These are phyloP conservation scores for Malus hybrid DNA, from an alignment of 331 rosid genomes.

Conservation along the genomic window DNA sequence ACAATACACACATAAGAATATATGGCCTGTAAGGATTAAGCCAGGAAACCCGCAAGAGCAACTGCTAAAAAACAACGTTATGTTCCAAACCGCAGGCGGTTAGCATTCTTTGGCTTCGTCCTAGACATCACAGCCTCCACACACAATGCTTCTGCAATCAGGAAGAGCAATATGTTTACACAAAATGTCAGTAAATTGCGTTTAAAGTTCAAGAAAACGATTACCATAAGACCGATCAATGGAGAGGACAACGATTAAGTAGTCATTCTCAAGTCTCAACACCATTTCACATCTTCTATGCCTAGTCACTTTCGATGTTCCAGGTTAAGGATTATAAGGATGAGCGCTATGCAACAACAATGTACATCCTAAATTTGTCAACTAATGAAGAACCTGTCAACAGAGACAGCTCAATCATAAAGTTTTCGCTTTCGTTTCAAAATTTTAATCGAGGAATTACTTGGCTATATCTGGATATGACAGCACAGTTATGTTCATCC, in stretches of 20 bases:
- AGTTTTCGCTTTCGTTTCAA: background rate
- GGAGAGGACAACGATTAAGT: background rate
- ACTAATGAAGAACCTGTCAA: background rate
- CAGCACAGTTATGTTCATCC: background rate
- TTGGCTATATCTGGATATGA: background rate
- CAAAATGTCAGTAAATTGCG: background rate
- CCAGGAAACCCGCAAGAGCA: conserved; percentile 15
- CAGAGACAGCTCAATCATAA: background rate
- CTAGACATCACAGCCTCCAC: conserved; percentile 74
- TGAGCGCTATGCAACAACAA: background rate
- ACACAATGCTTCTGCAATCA: conserved; percentile 53
- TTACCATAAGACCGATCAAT: background rate
- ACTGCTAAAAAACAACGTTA: conserved; percentile 13
- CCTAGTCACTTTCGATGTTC: background rate
- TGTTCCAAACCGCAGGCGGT: conserved; percentile 8
- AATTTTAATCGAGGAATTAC: background rate
- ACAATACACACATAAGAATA: conserved; percentile 31
- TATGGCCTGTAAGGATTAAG: conserved; percentile 28
- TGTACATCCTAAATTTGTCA: background rate
- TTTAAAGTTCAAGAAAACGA: background rate
- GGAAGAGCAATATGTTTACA: background rate
- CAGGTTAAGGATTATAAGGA: too few species aligned
- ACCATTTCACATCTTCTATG: background rate
- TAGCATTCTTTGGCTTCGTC: conserved; percentile 1
- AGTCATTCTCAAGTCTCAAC: background rate